A percentile compares a stretch with the other conserved stretches of the same genome.
Evolutionary conservation across 2,329 filamentous ascomycete species (phyloP).

Genomic region (Pyricularia pennisetigena): DNA sequence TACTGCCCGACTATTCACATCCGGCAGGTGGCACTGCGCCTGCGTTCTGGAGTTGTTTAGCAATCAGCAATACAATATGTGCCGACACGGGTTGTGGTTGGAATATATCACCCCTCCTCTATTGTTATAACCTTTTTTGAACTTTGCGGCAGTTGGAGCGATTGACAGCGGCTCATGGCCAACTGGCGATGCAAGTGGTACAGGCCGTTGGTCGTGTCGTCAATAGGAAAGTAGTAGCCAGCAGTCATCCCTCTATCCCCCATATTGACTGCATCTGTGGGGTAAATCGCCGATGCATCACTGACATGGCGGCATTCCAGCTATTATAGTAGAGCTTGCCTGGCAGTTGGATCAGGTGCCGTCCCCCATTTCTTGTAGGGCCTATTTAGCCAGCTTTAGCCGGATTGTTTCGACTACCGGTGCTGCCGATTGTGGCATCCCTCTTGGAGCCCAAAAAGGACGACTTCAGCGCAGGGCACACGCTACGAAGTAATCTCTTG

Average conservation of each 20-base stretch:
- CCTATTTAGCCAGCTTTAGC: slow-evolving; percentile 6
- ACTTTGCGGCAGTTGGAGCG: neutral
- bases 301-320: neutral
- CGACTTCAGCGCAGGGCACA: neutral
- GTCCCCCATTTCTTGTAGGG: neutral
- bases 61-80: neutral
- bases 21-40: neutral
- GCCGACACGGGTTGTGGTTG: neutral
- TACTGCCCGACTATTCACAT: neutral
- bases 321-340: neutral
- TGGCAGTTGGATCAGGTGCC: neutral
- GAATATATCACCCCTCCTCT: neutral
- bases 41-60: neutral
- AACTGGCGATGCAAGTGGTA: neutral
- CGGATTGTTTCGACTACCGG: slow-evolving; percentile 1
- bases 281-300: slow-evolving; percentile 1
- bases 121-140: neutral
- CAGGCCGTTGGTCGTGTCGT: neutral
- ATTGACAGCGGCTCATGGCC: neutral
- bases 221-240: neutral
- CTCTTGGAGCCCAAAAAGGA: neutral
- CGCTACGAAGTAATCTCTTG: neutral
- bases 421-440: neutral
- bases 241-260: neutral
- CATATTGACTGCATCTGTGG: neutral